Percentiles rank a stretch among this genome's conserved stretches.
Conservation (phyloP, 768 basidiomycete genomes). For the Cystobasidium onofrii region DNA sequence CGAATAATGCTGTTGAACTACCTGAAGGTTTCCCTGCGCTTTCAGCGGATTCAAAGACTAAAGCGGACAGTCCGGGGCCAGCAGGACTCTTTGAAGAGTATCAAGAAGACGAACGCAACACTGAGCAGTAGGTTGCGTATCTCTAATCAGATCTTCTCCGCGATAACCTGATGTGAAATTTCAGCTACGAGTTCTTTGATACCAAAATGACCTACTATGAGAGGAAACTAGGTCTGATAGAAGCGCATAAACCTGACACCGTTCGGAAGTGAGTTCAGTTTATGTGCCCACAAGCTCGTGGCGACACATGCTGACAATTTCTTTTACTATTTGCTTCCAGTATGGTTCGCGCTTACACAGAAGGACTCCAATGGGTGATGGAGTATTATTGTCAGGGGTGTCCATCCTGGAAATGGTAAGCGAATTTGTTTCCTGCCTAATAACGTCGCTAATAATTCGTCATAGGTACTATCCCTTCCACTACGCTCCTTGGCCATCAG, state of each 20-base stretch:
- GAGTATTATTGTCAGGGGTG: constrained; percentile 97
- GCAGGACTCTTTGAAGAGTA: not conserved
- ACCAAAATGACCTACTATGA: constrained; percentile 6
- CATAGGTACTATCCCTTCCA: constrained; percentile 90
- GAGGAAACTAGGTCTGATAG: not conserved
- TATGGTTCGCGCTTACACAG: constrained; percentile 70
- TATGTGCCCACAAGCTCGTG: not conserved
- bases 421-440: not conserved
- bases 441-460: not conserved
- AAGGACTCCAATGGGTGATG: constrained; percentile 98
- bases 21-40: not conserved
- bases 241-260: not conserved
- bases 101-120: not conserved
- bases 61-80: not conserved
- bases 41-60: not conserved
- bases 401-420: constrained; percentile 71
- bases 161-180: too few species aligned
- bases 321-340: constrained; percentile 40
- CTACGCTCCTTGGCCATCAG: constrained; percentile 60
- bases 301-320: not conserved
- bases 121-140: not conserved
- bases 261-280: not conserved
- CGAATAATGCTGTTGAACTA: not conserved
- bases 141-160: too few species aligned
- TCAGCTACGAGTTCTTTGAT: not conserved